phyloP scores from a whole-genome alignment of 23 red algal species.

The Chondrus crispus region DNA sequence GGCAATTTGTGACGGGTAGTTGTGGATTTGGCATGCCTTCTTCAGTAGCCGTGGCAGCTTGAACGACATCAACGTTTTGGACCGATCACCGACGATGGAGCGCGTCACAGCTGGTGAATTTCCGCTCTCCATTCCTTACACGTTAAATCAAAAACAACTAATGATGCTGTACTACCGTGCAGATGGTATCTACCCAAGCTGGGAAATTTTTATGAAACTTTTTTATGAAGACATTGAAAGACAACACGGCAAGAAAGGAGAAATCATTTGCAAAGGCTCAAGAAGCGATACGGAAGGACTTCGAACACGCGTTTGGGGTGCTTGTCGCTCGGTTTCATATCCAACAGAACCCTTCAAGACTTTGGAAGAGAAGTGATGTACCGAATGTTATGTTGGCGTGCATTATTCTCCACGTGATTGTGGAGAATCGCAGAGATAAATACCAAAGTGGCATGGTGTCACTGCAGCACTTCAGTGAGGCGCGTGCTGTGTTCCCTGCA shows the following conservation, averaged over 20 bases:
- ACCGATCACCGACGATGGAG: neutral
- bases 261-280: neutral
- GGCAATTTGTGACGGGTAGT: neutral
- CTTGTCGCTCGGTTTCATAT: neutral
- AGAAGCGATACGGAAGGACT: conserved; percentile 1
- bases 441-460: too few species aligned
- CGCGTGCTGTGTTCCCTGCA: too few species aligned
- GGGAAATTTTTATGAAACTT: neutral
- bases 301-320: neutral
- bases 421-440: too few species aligned
- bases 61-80: neutral
- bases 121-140: neutral
- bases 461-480: too few species aligned
- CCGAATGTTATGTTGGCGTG: too few species aligned
- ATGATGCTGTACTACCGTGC: neutral
- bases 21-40: neutral
- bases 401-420: too few species aligned
- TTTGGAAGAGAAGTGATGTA: too few species aligned
- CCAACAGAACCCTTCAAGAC: neutral
- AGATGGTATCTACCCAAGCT: neutral
- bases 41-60: neutral
- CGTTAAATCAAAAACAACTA: neutral
- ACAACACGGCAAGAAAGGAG: neutral
- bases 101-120: neutral
- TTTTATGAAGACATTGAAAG: neutral